These are phyloP conservation scores for Cucurbita ficifolia DNA, from an alignment of 306 rosid genomes.

Conservation along the genomic window DNA sequence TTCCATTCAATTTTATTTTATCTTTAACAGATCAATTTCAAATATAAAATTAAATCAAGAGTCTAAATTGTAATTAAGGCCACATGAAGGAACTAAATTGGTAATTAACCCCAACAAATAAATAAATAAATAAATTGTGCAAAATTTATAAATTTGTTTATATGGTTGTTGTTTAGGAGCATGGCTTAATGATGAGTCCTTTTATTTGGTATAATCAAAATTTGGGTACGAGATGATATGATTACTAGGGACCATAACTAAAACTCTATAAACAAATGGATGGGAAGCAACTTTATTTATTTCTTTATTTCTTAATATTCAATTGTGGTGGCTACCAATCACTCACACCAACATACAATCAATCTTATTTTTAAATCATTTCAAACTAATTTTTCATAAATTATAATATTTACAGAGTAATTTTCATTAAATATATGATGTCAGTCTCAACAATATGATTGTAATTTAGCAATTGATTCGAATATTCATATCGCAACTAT, in stretches of 20 bases:
- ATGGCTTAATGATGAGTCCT: not conserved
- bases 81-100: not conserved
- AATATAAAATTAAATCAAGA: too few species aligned
- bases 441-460: too few species aligned
- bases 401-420: too few species aligned
- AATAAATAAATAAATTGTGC: not conserved
- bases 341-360: not conserved
- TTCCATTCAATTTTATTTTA: too few species aligned
- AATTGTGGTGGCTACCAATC: not conserved
- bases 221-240: not conserved
- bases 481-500: too few species aligned
- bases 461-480: too few species aligned
- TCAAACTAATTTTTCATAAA: not conserved
- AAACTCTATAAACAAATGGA: not conserved
- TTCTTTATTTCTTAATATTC: not conserved
- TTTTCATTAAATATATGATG: too few species aligned
- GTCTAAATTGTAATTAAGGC: not conserved
- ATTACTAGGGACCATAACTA: conserved; percentile 1
- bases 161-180: not conserved
- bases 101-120: not conserved
- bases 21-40: too few species aligned
- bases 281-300: not conserved
- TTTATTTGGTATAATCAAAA: not conserved
- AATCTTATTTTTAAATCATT: not conserved
- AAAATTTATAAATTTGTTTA: not conserved